Base-by-base conservation (phyloP, 805 yeast genomes). In the Dipodascopsis uninucleata region DNA sequence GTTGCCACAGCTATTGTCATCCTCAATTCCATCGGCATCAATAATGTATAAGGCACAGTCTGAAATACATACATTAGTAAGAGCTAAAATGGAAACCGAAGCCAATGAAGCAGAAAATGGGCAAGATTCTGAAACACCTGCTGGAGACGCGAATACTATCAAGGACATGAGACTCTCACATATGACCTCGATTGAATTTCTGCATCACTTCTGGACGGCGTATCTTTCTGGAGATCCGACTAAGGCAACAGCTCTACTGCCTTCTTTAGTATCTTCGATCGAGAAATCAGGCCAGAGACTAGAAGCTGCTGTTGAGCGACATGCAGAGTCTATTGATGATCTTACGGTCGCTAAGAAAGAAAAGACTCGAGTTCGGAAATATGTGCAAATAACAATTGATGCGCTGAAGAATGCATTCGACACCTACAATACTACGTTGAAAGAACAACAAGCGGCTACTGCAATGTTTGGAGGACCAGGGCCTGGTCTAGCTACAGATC, bases 191-290 rank as follows among this genome's bases (percentile, higher is more conserved):
- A 72, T 81, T 28, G 94, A 84, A 61, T 85, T 84, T 59, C 63
- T 85, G 31, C 75, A 78, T 45, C 94, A 84, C 61, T 85, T 83
- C 61, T 85, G 89, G 83, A 60, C 72, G 1, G 81, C 78, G 59
- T 76, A 76, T 55, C 75, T 74, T 48, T 70, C 75, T 39, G 71
- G 66, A 1, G 65, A 61, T 31, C 64, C 72, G 1, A 61, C 72
- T 31, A 74, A 74, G 39, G 76, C 75, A 1, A 12, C 24, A 0
- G 47, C 50, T 1, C 57, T 65, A 6, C 61, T 79, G 25, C 69
- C 71, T 41, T 73, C 70, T 38, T 64, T 80, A 22, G 77, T 71
- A 43, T 64, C 66, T 32, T 75, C 81, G 41, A 57, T 77, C 6
- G 59, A 64, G 8, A 79, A 78, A 52, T 74, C 79, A 26, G 53